Conservation (phyloP, 305 asterid genomes). For the Andrographis paniculata region DNA sequence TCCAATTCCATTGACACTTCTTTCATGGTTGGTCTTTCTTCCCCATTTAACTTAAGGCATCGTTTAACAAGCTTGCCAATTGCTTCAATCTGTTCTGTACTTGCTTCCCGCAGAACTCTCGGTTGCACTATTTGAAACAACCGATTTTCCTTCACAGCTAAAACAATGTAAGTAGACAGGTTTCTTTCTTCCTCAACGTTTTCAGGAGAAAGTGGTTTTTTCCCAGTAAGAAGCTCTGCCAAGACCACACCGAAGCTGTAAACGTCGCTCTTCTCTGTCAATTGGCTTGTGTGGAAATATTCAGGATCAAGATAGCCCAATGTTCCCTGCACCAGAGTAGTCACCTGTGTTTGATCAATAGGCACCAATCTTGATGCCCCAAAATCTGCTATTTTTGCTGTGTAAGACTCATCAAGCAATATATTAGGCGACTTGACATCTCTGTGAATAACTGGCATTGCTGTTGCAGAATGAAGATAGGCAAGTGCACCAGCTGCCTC, state of each 20-base stretch:
- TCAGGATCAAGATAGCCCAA: too few relatives aligned
- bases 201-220: too few relatives aligned
- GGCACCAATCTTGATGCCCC: constrained; percentile 40
- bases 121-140: constrained; percentile 22
- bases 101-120: constrained; percentile 24
- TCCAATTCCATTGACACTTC: constrained; percentile 30
- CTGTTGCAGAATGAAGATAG: constrained; percentile 45
- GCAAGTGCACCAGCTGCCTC: constrained; percentile 39
- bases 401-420: constrained; percentile 29
- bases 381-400: constrained; percentile 37
- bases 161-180: too few relatives aligned
- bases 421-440: constrained; percentile 44
- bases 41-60: constrained; percentile 22
- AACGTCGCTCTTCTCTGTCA: too few relatives aligned
- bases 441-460: constrained; percentile 38
- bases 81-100: constrained; percentile 20
- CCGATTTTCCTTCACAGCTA: too few relatives aligned
- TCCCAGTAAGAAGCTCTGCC: too few relatives aligned
- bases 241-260: constrained; percentile 41
- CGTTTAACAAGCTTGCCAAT: constrained; percentile 22
- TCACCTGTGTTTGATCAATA: too few relatives aligned
- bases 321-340: too few relatives aligned
- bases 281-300: too few relatives aligned
- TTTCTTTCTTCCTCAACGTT: too few relatives aligned
- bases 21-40: constrained; percentile 27